These are phyloP conservation scores for Gymnopus androsaceus DNA, from an alignment of 1,284 basidiomycete species.

Conservation along the genomic window DNA sequence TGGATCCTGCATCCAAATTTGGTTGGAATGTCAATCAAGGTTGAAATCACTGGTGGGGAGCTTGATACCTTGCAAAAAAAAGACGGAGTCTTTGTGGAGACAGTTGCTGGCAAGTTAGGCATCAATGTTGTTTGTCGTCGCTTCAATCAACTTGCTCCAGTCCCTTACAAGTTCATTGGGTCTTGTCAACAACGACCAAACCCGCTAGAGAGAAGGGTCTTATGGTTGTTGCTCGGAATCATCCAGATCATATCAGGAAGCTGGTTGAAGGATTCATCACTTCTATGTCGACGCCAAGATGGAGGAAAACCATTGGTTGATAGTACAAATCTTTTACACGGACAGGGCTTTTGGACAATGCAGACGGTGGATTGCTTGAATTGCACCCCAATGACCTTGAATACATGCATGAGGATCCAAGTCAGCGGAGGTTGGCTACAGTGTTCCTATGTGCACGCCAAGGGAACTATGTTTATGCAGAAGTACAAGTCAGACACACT, in stretches of 20 bases:
- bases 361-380: neutral
- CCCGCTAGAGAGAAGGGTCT: neutral
- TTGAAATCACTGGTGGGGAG: neutral
- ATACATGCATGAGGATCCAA: neutral
- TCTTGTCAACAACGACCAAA: neutral
- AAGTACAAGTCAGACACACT: too few relatives aligned
- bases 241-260: neutral
- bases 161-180: neutral
- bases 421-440: neutral
- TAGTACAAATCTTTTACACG: neutral
- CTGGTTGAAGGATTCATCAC: neutral
- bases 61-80: neutral
- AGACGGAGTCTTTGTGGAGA: neutral
- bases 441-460: too few relatives aligned
- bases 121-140: neutral
- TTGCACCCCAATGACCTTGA: neutral
- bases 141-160: too few relatives aligned
- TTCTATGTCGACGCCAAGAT: neutral
- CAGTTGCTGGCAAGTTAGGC: neutral
- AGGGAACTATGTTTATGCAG: too few relatives aligned
- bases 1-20: conserved; percentile 9
- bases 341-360: neutral
- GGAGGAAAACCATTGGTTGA: neutral
- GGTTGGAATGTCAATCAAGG: neutral
- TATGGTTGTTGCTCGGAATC: neutral